Percentiles rank a stretch among this genome's conserved stretches.
Evolutionary conservation across 768 basidiomycete species (phyloP).

Genomic region (Serendipita vermifera): DNA sequence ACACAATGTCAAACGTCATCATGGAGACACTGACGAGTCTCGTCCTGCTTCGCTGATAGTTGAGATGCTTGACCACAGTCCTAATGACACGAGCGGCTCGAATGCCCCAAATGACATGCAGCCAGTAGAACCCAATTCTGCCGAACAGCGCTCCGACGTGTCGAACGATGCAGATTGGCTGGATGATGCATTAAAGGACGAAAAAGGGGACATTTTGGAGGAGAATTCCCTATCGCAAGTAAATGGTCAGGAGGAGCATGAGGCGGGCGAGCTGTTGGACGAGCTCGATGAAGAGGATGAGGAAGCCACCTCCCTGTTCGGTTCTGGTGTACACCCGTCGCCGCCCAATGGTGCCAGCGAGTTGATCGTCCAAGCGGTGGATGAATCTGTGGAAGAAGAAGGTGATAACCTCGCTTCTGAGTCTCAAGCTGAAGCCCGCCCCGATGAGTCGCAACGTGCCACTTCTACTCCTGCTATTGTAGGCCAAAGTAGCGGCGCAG

Average conservation of each 20-base stretch:
- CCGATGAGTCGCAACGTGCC: not conserved
- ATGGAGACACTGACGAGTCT: not conserved
- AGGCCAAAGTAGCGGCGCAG: not conserved
- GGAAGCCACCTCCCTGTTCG: conserved; percentile 7
- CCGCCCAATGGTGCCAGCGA: conserved; percentile 21
- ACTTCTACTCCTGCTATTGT: not conserved
- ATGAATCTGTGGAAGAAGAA: conserved; percentile 16
- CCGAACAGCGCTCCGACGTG: not conserved
- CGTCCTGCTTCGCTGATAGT: not conserved
- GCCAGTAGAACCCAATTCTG: not conserved
- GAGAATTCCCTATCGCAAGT: not conserved
- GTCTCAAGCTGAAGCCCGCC: not conserved
- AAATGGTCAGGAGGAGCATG: not conserved
- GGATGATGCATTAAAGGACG: not conserved
- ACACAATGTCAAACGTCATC: conserved; percentile 9
- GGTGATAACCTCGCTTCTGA: conserved; percentile 10
- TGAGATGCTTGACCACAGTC: not conserved
- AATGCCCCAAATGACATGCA: not conserved
- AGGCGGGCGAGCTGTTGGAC: conserved; percentile 13
- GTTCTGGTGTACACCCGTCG: not conserved
- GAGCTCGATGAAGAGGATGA: conserved; percentile 11
- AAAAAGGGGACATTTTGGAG: no score
- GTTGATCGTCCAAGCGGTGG: conserved; percentile 22
- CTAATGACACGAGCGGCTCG: not conserved
- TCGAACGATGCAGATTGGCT: not conserved